Evolutionary conservation across 2,329 filamentous ascomycete genomes (phyloP), one percentile per base, ranked within the genome.

Genomic region (Aaosphaeria pasadenensis): DNA sequence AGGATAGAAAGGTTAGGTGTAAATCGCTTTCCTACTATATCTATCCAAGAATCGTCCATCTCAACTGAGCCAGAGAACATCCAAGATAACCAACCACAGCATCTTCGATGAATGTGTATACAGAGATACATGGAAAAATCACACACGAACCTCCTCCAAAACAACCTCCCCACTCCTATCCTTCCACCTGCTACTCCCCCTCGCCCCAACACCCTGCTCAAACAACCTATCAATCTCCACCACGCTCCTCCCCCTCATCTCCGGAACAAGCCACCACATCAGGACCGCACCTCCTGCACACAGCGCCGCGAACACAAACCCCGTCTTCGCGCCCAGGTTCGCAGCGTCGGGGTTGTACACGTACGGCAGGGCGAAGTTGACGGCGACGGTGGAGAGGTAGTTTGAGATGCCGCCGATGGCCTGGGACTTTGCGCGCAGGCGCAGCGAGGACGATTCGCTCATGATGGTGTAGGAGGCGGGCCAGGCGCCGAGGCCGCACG

Each of bases 381-480:
- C 47, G 5, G 51, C 44, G 28, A 56, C 54, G n/a, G 43, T 39
- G 0, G 48, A 39, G 5, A 58, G 11, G 30, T 58, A 52, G 2
- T 52, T 52, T 6, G 51, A 17, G 46, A 65, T 46, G 46, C 41
- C 51, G 4, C 69, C 70, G 11, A 74, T 48, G 5, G 69, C 67
- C 49, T 70, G 67, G 1, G 70, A 63, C 45, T 70, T 71, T 5
- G 69, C 66, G 6, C 71, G 69, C 2, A 74, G 65, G 24, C 54
- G 51, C 6, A 56, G 41, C 7, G 54, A 49, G 28, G 39, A 44
- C 1, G 52, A 54, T 33, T 54, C 54, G 17, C 47, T 47, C 13
- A 51, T 38, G 38, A 57, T 46, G 5, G 55, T 53, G 40, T 57
- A 57, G 17, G 50, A 53, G 17, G 48, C 45, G 9, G 55, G 55